These are phyloP conservation scores for Elaphomyces granulatus DNA, from an alignment of 495 filamentous ascomycete genomes.

Conservation along the genomic window DNA sequence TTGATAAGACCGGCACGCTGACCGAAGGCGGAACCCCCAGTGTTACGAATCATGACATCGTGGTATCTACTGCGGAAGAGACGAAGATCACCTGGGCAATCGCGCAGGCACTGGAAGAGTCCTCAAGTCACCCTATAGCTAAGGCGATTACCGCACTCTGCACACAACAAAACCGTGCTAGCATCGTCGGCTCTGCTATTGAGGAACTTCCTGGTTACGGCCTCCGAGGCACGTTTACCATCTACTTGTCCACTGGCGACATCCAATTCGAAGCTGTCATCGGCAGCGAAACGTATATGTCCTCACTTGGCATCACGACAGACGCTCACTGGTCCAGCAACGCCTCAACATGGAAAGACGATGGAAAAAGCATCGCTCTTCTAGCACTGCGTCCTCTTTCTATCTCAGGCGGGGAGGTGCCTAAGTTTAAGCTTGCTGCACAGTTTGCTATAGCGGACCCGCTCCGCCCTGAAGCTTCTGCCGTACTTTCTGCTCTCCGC, in stretches of 20 bases:
- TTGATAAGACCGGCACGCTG: constrained; percentile 92
- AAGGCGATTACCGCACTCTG: constrained; percentile 66
- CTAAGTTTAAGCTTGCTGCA: constrained; percentile 42
- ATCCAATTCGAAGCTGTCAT: constrained; percentile 51
- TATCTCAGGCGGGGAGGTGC: constrained; percentile 23
- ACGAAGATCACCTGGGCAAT: constrained; percentile 33
- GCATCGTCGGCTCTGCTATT: constrained; percentile 33
- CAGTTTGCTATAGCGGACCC: constrained; percentile 59
- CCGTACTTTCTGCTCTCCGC: constrained; percentile 53
- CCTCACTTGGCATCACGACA: constrained; percentile 13
- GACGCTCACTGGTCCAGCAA: constrained; percentile 14
- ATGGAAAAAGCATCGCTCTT: constrained; percentile 50
- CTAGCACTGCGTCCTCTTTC: constrained; percentile 56
- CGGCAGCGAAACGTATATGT: constrained; percentile 69
- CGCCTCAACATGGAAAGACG: constrained; percentile 21
- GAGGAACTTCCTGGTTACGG: constrained; percentile 74
- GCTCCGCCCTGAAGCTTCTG: constrained; percentile 58
- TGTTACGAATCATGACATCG: constrained; percentile 55
- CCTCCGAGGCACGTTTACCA: constrained; percentile 53
- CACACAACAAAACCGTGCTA: constrained; percentile 18
- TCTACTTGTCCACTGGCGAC: constrained; percentile 13
- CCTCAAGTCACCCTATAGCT: constrained; percentile 76
- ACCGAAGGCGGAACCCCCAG: constrained; percentile 71
- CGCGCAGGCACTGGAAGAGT: constrained; percentile 58
- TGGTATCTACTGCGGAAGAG: constrained; percentile 25